Percentiles rank a stretch among this genome's conserved stretches.
Conservation (phyloP, 2,329 filamentous ascomycete genomes). For the Cordyceps javanica region DNA sequence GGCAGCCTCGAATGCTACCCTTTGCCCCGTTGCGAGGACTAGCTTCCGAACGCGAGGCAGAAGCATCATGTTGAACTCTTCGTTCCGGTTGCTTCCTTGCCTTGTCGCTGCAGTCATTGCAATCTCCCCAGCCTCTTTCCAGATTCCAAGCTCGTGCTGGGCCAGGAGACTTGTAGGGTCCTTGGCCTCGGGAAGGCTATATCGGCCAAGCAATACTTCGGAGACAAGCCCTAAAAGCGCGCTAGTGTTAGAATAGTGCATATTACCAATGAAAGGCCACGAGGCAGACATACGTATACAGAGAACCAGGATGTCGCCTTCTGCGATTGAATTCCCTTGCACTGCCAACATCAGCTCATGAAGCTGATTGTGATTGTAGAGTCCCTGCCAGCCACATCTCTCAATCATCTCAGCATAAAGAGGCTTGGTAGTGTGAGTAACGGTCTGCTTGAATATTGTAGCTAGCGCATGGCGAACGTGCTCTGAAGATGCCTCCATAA, state of each 20-base stretch:
- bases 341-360: conserved; percentile 17
- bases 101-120: not conserved
- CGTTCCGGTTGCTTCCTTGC: not conserved
- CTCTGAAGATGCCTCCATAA: not conserved
- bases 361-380: conserved; percentile 22
- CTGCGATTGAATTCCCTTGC: conserved; percentile 21
- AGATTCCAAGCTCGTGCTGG: conserved; percentile 18
- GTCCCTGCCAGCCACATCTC: conserved; percentile 24
- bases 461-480: conserved; percentile 14
- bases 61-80: not conserved
- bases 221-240: not conserved
- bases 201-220: conserved; percentile 21
- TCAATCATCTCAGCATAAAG: conserved; percentile 14
- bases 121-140: conserved; percentile 14
- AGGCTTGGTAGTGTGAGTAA: not conserved
- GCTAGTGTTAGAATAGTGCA: not conserved
- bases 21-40: not conserved
- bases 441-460: conserved; percentile 12
- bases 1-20: not conserved
- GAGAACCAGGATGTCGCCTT: conserved; percentile 19
- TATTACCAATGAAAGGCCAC: not conserved
- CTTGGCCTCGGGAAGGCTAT: conserved; percentile 16
- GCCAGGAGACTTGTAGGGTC: conserved; percentile 17
- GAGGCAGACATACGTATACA: not conserved
- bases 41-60: not conserved